Conservation (phyloP, 2,329 filamentous ascomycete species). For the Fusarium newnesense region DNA sequence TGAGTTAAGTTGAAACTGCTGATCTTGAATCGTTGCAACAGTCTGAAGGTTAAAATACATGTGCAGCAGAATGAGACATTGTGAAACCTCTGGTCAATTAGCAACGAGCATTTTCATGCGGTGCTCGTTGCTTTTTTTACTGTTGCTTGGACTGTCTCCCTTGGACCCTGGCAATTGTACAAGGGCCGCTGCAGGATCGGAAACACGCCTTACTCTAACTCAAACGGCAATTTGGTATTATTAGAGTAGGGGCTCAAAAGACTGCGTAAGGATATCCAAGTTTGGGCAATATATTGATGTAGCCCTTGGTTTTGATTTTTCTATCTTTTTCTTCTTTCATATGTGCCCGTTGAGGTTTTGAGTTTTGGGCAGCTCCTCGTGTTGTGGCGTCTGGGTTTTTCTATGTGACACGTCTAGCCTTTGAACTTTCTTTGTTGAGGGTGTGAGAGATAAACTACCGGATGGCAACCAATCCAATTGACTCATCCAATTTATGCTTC, state of each 20-base stretch:
- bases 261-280: not conserved
- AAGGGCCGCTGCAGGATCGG: conserved; percentile 29
- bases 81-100: conserved; percentile 36
- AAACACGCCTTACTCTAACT: conserved; percentile 33
- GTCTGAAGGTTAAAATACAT: not conserved
- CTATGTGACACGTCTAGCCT: conserved; percentile 3
- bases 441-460: conserved; percentile 9
- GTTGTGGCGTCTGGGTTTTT: conserved; percentile 21
- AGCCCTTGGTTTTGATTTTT: not conserved
- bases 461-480: not conserved
- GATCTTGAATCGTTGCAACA: conserved; percentile 11
- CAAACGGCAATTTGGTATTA: conserved; percentile 28
- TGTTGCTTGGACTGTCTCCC: conserved; percentile 2
- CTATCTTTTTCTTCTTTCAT: not conserved
- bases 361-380: not conserved
- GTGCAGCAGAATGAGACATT: conserved; percentile 21
- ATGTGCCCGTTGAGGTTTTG: not conserved
- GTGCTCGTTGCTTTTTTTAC: conserved; percentile 9
- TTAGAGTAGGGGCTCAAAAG: conserved; percentile 1
- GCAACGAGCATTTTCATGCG: conserved; percentile 14
- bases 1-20: conserved; percentile 15
- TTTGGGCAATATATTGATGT: not conserved
- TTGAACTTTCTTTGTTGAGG: not conserved
- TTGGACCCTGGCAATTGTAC: conserved; percentile 2
- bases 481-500: not conserved